phyloP scores from a whole-genome alignment of 73 alveolate species.

The Paramecium sonneborni region DNA sequence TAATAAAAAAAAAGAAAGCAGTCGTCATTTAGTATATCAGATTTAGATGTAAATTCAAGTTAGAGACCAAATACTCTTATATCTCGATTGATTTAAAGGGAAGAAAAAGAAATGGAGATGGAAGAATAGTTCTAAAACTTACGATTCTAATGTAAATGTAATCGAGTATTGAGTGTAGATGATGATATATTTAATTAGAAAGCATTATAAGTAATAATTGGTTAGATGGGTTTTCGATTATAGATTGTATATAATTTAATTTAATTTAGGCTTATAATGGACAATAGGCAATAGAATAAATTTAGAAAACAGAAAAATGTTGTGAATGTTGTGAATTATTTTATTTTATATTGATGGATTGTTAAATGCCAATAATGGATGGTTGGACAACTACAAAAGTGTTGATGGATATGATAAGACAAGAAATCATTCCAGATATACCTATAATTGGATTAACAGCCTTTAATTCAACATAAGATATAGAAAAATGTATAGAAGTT shows the following conservation, averaged over 20 bases:
- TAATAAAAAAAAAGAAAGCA: not conserved
- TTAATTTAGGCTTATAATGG: constrained; percentile 59
- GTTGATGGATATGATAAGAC: constrained; percentile 18
- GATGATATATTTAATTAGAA: constrained; percentile 57
- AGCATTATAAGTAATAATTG: constrained; percentile 28
- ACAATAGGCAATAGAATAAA: constrained; percentile 34
- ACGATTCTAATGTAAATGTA: not conserved
- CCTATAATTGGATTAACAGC: constrained; percentile 68
- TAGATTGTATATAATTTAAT: not conserved
- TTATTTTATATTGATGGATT: constrained; percentile 56
- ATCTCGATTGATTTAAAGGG: not conserved
- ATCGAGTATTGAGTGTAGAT: constrained; percentile 47
- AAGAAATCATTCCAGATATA: constrained; percentile 26
- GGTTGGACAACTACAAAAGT: constrained; percentile 57
- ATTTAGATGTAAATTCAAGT: not conserved
- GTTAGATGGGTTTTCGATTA: constrained; percentile 21
- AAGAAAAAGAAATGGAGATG: not conserved
- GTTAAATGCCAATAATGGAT: constrained; percentile 69
- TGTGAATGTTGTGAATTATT: not conserved
- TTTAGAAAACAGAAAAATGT: constrained; percentile 33
- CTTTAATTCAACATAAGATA: constrained; percentile 13
- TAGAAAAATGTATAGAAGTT: constrained; percentile 45
- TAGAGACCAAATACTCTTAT: not conserved
- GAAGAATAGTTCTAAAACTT: not conserved
- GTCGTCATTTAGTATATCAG: constrained; percentile 2